Conservation (phyloP, 768 basidiomycete genomes). For the Mrakia blollopis region DNA sequence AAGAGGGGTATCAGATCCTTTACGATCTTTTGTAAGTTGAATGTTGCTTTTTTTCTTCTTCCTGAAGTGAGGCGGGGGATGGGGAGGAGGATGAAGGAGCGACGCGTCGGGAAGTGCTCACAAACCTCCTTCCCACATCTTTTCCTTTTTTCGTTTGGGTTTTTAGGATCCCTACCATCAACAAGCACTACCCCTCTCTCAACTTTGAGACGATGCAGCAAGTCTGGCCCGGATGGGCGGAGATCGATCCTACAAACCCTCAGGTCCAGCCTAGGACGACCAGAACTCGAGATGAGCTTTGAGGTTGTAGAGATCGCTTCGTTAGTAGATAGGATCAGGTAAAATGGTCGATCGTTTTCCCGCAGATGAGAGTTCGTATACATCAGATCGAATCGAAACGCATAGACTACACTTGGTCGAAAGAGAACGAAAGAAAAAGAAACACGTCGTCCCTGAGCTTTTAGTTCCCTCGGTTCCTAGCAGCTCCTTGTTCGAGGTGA, state of each 20-base stretch:
- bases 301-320: background rate
- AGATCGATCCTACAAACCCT: constrained; percentile 11
- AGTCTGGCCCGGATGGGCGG: constrained; percentile 50
- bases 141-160: background rate
- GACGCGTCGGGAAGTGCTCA: too few species aligned
- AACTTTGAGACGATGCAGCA: constrained; percentile 58
- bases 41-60: background rate
- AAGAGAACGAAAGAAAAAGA: background rate
- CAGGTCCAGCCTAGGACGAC: background rate
- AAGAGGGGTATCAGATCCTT: constrained; percentile 67
- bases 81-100: too few species aligned
- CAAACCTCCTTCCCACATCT: too few species aligned
- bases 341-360: too few species aligned
- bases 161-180: constrained; percentile 52
- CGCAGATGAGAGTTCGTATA: too few species aligned
- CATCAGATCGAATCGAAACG: too few species aligned
- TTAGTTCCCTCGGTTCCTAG: constrained; percentile 18
- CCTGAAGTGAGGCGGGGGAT: background rate
- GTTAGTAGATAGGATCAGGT: too few species aligned
- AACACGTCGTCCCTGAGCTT: background rate
- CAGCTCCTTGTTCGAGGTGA: constrained; percentile 30
- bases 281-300: background rate
- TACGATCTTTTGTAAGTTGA: constrained; percentile 53
- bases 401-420: too few species aligned
- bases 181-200: constrained; percentile 60